Evolutionary conservation across 805 yeast species (phyloP).

Genomic region (Sugiyamaella floridensis): DNA sequence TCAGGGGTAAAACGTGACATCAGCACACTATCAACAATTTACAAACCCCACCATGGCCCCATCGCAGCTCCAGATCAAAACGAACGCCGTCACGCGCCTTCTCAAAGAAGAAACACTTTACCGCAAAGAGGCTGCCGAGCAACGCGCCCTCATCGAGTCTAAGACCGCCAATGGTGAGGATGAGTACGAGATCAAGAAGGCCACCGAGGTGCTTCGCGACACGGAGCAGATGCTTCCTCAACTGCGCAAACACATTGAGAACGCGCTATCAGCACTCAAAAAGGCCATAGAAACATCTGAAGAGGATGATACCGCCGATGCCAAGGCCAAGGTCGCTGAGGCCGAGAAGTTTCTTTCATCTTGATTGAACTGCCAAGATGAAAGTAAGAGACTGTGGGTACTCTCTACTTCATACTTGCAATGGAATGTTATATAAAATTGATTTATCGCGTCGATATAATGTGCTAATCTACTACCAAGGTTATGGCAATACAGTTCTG

Average conservation of each 20-base stretch:
- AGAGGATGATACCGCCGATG: slow-evolving; percentile 22
- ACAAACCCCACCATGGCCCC: slow-evolving; percentile 38
- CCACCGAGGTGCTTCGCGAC: slow-evolving; percentile 46
- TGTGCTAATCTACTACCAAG: too few relatives aligned
- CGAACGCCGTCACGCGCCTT: slow-evolving; percentile 60
- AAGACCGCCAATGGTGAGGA: slow-evolving; percentile 46
- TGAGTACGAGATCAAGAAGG: slow-evolving; percentile 58
- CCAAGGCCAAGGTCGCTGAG: slow-evolving; percentile 20
- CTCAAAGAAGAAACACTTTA: slow-evolving; percentile 61
- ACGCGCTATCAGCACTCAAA: slow-evolving; percentile 36
- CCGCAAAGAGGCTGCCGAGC: slow-evolving; percentile 51
- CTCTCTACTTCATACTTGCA: too few relatives aligned
- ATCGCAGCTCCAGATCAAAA: slow-evolving; percentile 61
- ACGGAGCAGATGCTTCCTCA: slow-evolving; percentile 48
- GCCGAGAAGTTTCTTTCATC: slow-evolving; percentile 13
- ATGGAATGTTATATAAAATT: too few relatives aligned
- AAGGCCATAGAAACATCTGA: slow-evolving; percentile 32
- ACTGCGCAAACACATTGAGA: slow-evolving; percentile 37
- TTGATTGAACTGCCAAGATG: too few relatives aligned
- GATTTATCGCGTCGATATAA: not conserved
- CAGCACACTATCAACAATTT: not conserved
- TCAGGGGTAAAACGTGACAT: not conserved
- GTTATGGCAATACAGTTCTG: too few relatives aligned
- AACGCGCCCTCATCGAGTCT: slow-evolving; percentile 41
- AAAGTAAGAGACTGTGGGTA: too few relatives aligned